Evolutionary conservation across 2,329 filamentous ascomycete species (phyloP), one percentile per base, ranked within the genome.

Genomic region (Leptographium galeiforme): DNA sequence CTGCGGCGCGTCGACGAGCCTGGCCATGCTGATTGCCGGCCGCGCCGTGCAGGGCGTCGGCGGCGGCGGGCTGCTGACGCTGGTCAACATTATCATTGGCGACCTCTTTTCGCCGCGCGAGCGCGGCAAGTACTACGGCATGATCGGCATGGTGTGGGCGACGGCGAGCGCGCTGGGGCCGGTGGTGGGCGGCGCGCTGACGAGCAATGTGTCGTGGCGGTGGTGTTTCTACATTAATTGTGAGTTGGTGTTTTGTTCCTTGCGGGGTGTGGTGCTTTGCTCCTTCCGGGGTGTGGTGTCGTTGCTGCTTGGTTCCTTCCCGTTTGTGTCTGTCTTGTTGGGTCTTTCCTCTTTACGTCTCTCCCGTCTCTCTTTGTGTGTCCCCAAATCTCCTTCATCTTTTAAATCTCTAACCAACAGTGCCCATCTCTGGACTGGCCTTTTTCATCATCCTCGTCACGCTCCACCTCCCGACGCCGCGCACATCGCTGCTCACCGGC

Each of bases 211-310:
- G n/a, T 52, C 57, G 8, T 87, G 84, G 84, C 69, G 83, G 48
- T 85, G 81, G 81, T 86, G 77, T 60, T 82, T 82, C 63, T 81
- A 81, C 62, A 78, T 87, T 62, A 87, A 88, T 63, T 51, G 58
- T 60, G 44, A 32, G 56, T 51, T 34, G 13, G 25, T 40, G 34
- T 40, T 25, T 38, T 0, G 43, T 33, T 50, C 32, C 16, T n/a
- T n/a, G n/a, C n/a, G n/a, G n/a, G 25, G 3, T 25, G 25, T 25
- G 25, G 25, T 25, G 25, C 25, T 25, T 25, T 25, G 25, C 25
- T 25, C 25, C 25, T 25, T 25, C 25, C 25, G 25, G 25, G 25
- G 25, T 25, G 25, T 25, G 25, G 25, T 25, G 25, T 25, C 3
- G 25, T 25, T 25, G 25, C 25, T 25, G 25, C 25, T 25, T 2